Base-by-base conservation (phyloP, 2,329 filamentous ascomycete species). In the Fulvia fulva region DNA sequence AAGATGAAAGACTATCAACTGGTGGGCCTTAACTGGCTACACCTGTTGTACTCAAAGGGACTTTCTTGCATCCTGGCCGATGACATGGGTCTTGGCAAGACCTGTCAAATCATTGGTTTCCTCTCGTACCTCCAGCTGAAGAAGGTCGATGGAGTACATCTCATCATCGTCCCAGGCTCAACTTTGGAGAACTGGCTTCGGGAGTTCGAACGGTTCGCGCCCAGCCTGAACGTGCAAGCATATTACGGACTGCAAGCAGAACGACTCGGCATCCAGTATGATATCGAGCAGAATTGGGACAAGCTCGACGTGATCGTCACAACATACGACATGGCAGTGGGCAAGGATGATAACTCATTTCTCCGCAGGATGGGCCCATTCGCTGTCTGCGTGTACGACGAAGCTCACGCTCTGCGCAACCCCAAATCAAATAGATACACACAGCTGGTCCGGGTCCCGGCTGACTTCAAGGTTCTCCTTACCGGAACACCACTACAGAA, bases 71-170 rank as follows among this genome's bases (percentile, higher is more conserved):
- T 99, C 57, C 80, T 99, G 19, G 94, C 94, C 1, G 94, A 99
- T 71, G 94, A 99, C 71, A 99, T 99, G 94, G 94, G 90, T 53
- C 68, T 85, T 43, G 94, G 94, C 47, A 99, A 99, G 79, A 99
- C 94, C 0, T 97, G 91, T 67, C 93, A 99, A 70, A 91, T 97
- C 61, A 96, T 99, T 65, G 87, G 91, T 0, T 91, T 99, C 68
- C 81, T 99, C 47, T 89, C 91, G 16, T 87, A 96, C 67, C 79
- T 99, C 25, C 85, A 89, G 16, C 85, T 91, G 69, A 83, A 83
- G 28, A 84, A 76, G 62, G 81, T 77, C 70, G 84, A 69, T 78
- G 91, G 90, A 68, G 91, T 78, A 77, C 85, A 96, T 71, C 77
- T 99, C 34, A 83, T 99, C 37, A 87, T 99, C 26, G 94, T 97